Evolutionary conservation across 1,284 basidiomycete genomes (phyloP), one percentile per base, ranked within the genome.

Genomic region (Gymnopus androsaceus): DNA sequence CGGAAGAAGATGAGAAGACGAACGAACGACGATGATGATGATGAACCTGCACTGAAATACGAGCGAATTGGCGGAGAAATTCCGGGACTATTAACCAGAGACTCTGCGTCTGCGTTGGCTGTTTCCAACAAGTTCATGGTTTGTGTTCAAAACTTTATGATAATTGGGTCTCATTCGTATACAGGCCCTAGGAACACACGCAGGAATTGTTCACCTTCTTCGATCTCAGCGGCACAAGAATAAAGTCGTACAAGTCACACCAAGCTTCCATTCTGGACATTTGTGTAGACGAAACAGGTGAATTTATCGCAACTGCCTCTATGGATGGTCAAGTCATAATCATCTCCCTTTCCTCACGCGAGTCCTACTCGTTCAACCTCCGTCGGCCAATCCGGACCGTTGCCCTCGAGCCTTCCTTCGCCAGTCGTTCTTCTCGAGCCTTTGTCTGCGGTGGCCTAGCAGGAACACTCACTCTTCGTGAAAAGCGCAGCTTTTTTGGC

Each of bases 291-390:
- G 75, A 82, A 49, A 90, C 90, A 1, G 88, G 84, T 40, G 94
- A 98, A 57, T 98, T 94, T 68, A 84, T 99, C 4, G 94, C 88
- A 1, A 95, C 94, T 8, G 92, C 95, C 0, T 95, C 94, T 5
- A 87, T 98, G 66, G 96, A 99, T 72, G 97, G 95, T 71, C 91
- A 95, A 75, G 90, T 97, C 54, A 85, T 92, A 53, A 87, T 98
- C 44, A 88, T 92, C 61, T 94, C 95, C 0, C 74, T 98, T 3
- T 85, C 88, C 3, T 87, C 87, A 0, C 76, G 88, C 0, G 94
- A 98, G 69, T 83, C 84, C 1, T 95, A 96, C 67, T 80, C 84
- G 1, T 96, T 97, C 67, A 91, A 99, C 72, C 85, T 96, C 75
- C 93, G 93, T 65, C 87, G 97, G 8, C 96, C 95, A 0, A 89